A percentile compares a stretch with the other conserved stretches of the same genome.
These are phyloP conservation scores for Candida verbasci DNA, from an alignment of 805 yeast genomes.

Conservation along the genomic window DNA sequence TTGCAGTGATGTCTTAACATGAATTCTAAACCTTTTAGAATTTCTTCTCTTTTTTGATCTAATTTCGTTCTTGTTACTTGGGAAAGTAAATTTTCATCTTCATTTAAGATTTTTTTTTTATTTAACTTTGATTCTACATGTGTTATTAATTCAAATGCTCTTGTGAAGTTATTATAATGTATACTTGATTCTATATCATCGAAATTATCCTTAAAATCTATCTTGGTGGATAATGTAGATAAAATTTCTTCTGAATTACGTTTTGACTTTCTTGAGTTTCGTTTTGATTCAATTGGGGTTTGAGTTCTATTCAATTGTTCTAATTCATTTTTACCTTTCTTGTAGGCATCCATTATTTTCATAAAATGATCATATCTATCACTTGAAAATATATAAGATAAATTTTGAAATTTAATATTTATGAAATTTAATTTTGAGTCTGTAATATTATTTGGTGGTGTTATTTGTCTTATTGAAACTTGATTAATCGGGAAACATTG, in stretches of 20 bases:
- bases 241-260: conserved; percentile 49
- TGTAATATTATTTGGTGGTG: conserved; percentile 15
- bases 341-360: conserved; percentile 50
- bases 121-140: conserved; percentile 32
- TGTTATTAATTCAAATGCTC: conserved; percentile 39
- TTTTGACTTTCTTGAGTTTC: conserved; percentile 38
- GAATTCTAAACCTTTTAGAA: conserved; percentile 34
- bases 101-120: neutral
- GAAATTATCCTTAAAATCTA: conserved; percentile 54
- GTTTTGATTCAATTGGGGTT: conserved; percentile 29
- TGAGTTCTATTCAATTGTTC: conserved; percentile 9
- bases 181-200: conserved; percentile 68
- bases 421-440: conserved; percentile 29
- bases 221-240: conserved; percentile 56
- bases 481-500: conserved; percentile 77
- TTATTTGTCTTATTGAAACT: conserved; percentile 43
- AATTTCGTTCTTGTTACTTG: conserved; percentile 42
- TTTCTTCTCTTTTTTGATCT: conserved; percentile 29
- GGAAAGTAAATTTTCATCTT: conserved; percentile 24
- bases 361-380: conserved; percentile 55
- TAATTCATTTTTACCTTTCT: conserved; percentile 49
- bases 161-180: conserved; percentile 53
- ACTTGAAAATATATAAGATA: conserved; percentile 56
- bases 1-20: conserved; percentile 2
- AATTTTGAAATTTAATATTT: conserved; percentile 43